phyloP scores from a whole-genome alignment of 352 stramenopile genomes.

The Phytophthora macrochlamydospora region DNA sequence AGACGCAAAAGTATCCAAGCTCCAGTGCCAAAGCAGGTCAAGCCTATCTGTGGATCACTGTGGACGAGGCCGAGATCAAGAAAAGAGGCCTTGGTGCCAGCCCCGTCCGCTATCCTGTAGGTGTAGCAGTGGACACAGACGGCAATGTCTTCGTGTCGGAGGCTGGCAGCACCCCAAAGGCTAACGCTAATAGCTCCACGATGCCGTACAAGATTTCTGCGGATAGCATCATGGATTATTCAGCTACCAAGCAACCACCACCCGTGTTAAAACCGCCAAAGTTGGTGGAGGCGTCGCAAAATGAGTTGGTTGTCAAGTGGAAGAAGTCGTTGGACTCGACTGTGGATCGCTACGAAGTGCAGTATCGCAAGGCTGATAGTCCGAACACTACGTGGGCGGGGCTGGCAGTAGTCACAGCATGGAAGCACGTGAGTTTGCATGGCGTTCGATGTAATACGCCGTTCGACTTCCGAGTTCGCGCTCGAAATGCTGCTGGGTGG shows the following conservation, averaged over 20 bases:
- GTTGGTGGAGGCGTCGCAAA: conserved; percentile 59
- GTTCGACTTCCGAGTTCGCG: conserved; percentile 65
- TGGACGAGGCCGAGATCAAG: conserved; percentile 74
- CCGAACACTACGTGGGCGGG: conserved; percentile 52
- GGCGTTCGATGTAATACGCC: conserved; percentile 53
- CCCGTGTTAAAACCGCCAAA: conserved; percentile 38
- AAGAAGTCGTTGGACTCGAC: conserved; percentile 67
- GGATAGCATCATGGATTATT: conserved; percentile 65
- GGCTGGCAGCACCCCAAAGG: conserved; percentile 22
- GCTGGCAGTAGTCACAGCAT: conserved; percentile 38
- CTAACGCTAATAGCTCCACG: conserved; percentile 20
- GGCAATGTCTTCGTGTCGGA: conserved; percentile 81
- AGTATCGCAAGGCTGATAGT: conserved; percentile 61
- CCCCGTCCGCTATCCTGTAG: conserved; percentile 67
- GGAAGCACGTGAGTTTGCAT: conserved; percentile 51
- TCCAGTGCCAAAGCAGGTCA: conserved; percentile 62
- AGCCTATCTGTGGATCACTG: conserved; percentile 76
- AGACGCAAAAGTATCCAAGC: conserved; percentile 73
- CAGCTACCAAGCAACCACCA: conserved; percentile 41
- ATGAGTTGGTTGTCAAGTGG: conserved; percentile 57
- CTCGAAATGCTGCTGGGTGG: conserved; percentile 72
- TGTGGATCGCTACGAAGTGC: conserved; percentile 75
- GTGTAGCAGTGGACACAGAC: conserved; percentile 65
- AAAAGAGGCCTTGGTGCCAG: conserved; percentile 42
- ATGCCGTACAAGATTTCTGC: conserved; percentile 62